Percentiles rank a stretch among this genome's conserved stretches.
phyloP scores from a whole-genome alignment of 2,329 filamentous ascomycete genomes.

The Ascochyta rabiei region DNA sequence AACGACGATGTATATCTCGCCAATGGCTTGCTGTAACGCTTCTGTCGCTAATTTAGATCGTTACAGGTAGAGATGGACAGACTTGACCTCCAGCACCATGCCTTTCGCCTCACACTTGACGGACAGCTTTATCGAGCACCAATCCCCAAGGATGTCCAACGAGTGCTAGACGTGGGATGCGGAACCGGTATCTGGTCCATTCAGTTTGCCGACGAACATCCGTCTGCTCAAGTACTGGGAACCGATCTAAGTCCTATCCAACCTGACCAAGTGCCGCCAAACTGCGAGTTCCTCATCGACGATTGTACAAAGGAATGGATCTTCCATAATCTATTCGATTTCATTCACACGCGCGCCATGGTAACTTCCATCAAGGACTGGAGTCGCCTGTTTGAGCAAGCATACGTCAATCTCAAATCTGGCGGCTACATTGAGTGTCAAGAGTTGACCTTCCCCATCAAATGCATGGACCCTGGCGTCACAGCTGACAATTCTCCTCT shows the following conservation, averaged over 20 bases:
- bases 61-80: constrained; percentile 36
- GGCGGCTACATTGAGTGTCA: constrained; percentile 60
- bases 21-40: background rate
- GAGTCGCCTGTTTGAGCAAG: constrained; percentile 54
- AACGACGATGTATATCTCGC: constrained; percentile 37
- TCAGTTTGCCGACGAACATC: constrained; percentile 41
- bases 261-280: constrained; percentile 38
- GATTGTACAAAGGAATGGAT: constrained; percentile 59
- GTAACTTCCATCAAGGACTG: constrained; percentile 62
- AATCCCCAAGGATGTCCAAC: constrained; percentile 33
- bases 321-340: constrained; percentile 61
- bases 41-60: constrained; percentile 5
- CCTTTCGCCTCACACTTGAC: constrained; percentile 42
- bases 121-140: constrained; percentile 39
- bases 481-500: constrained; percentile 32
- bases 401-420: constrained; percentile 50
- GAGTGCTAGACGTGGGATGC: constrained; percentile 41
- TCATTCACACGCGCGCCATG: constrained; percentile 62
- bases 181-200: constrained; percentile 45
- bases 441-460: constrained; percentile 45
- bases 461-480: constrained; percentile 30
- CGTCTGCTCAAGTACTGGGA: constrained; percentile 41
- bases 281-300: constrained; percentile 45
- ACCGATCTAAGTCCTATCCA: constrained; percentile 46
- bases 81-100: constrained; percentile 43